Base-by-base conservation (phyloP, 768 basidiomycete genomes). In the Trametes coccinea region DNA sequence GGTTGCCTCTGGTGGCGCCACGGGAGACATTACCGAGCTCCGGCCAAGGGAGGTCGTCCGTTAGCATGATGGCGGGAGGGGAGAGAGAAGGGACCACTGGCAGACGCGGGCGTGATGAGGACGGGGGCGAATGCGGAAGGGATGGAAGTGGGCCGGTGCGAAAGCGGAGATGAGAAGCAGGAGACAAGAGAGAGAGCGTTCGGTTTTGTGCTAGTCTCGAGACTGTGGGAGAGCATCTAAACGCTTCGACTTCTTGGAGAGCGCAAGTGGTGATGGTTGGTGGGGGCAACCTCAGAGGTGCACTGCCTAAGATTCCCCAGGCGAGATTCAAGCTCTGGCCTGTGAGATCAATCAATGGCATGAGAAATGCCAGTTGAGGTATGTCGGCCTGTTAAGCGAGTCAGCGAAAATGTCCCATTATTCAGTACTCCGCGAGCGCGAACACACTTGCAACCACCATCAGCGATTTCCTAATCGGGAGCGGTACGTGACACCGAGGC, bases 11-110 rank as follows among this genome's bases (percentile, higher is more conserved):
- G 52, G 90, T 92, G 29, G 90, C 90, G 50, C 90, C 90, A 59
- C 90, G 83, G 57, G 90, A 90, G 66, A 92, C 89, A 69, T 92
- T 92, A 64, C 90, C 90, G 63, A 90, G 80, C 75, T 92, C 90
- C 65, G 90, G 90, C 90, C 90, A 92, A 27, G 90, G 90, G 56
- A 92, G 81, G 79, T 92, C 90, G 78, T 92, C 90, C 65, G 82
- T 69, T 61, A 79, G 74, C 79, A 82, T 82, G 45, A 51, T 60
- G 53, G 54, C 44, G 56, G 44, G 56, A 39, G 61, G 40, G 50
- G 52, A 47, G 37, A 31, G 56, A 50, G 53, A 46, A 27, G 34
- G 61, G 56, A 52, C 48, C 55, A 11, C 34, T 6, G 34, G 11
- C 34, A 48, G 31, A 49, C 57, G 43, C 57, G 49, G 43, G 49